Evolutionary conservation across 2,329 filamentous ascomycete genomes (phyloP).

Genomic region (Westerdykella aurantiaca): DNA sequence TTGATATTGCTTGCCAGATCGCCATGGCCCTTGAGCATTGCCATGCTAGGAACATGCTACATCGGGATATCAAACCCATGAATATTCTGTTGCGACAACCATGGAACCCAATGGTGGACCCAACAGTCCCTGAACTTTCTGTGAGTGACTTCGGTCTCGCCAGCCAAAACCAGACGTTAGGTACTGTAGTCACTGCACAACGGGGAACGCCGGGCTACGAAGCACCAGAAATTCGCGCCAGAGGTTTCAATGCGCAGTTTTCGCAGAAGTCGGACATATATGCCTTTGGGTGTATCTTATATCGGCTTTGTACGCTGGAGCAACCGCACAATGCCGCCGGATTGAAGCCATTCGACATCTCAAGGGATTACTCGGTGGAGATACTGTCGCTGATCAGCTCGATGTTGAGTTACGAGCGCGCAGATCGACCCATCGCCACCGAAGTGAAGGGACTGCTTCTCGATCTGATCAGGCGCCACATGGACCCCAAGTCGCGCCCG

Average conservation of each 20-base stretch:
- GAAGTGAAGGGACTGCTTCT: too few species aligned
- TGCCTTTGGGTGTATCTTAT: conserved; percentile 12
- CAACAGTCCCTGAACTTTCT: conserved; percentile 7
- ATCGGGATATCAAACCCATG: conserved; percentile 14
- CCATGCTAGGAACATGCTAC: conserved; percentile 9
- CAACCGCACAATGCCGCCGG: conserved; percentile 4
- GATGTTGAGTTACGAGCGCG: conserved; percentile 5
- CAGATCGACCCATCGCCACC: too few species aligned
- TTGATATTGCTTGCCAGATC: conserved; percentile 12
- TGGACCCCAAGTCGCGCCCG: too few species aligned
- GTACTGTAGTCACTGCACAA: conserved; percentile 5
- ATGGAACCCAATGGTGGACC: conserved; percentile 2
- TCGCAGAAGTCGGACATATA: conserved; percentile 14
- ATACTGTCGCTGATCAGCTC: conserved; percentile 4
- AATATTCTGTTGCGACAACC: conserved; percentile 1
- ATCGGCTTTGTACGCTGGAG: conserved; percentile 6
- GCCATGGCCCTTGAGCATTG: conserved; percentile 11
- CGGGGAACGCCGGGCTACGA: conserved; percentile 11
- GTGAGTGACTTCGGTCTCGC: conserved; percentile 13
- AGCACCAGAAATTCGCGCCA: conserved; percentile 10
- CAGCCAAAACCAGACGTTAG: conserved; percentile 7
- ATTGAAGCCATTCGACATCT: conserved; percentile 6
- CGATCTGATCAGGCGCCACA: too few species aligned
- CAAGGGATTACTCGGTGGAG: conserved; percentile 5
- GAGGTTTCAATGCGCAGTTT: conserved; percentile 6